Base-by-base conservation (phyloP, 495 filamentous ascomycete genomes). In the Aspergillus conjunctus region DNA sequence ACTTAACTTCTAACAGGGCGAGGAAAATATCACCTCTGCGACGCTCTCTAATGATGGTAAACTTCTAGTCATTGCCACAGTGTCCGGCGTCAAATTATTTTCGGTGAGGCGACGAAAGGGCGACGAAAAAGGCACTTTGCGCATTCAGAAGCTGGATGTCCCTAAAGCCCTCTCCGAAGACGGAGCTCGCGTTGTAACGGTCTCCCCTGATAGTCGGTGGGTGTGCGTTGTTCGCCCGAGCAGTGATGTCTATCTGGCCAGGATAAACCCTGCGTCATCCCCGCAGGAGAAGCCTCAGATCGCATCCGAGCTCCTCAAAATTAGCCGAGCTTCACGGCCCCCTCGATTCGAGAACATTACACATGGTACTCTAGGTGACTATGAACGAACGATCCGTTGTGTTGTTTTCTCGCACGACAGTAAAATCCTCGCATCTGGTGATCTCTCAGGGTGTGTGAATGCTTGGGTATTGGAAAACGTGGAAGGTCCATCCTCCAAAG, bases 21-120 rank as follows among this genome's bases (percentile, higher is more conserved):
- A 96, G 66, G 90, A 96, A 59, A 90, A 90, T 61, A 95, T 98
- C 53, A 88, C 91, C 15, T 91, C 91, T 32, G 91, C 88, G 20
- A 77, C 86, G 31, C 81, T 98, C 39, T 90, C 87, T 32, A 64
- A 76, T 7, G 85, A 91, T 60, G 94, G 93, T 9, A 86, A 80
- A 50, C 71, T 94, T 11, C 82, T 99, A 20, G 87, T 87, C 30
- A 83, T 93, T 22, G 83, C 92, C 2, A 97, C 93, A 8, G 79
- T 81, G 44, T 84, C 85, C 6, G 87, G 89, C 46, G 77, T 95
- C 49, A 97, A 93, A 68, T 66, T 93, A 3, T 99, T 99, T 70
- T 67, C 77, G 3, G 68, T 79, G 17, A 68, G 73, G 39, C 72
- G 74, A 18, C 73, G 73, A 46, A 78, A 79, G 65, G 72, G 76